These are phyloP conservation scores for Trichoderma cornu-damae DNA, from an alignment of 2,329 filamentous ascomycete species.

Conservation along the genomic window DNA sequence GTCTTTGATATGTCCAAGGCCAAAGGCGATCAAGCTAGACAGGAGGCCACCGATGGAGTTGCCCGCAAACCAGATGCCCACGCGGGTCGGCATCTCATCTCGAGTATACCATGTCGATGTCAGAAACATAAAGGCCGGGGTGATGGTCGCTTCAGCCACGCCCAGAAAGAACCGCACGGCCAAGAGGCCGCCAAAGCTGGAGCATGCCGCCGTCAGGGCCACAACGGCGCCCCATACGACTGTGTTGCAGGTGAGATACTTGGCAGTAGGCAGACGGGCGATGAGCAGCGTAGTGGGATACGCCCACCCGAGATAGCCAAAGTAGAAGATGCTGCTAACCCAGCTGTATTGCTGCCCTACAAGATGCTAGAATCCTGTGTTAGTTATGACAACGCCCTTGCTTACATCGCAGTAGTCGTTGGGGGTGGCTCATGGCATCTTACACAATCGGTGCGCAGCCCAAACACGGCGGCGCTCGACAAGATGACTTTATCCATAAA, in stretches of 20 bases:
- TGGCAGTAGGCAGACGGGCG: constrained; percentile 42
- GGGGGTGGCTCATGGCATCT: not conserved
- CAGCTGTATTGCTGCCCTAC: constrained; percentile 55
- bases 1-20: constrained; percentile 48
- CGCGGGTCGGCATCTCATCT: constrained; percentile 44
- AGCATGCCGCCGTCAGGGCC: constrained; percentile 39
- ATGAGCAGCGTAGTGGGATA: constrained; percentile 46
- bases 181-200: constrained; percentile 43
- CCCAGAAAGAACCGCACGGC: constrained; percentile 50
- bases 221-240: constrained; percentile 46
- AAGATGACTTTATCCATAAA: constrained; percentile 58
- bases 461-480: constrained; percentile 52
- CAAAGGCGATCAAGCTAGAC: constrained; percentile 50
- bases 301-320: constrained; percentile 45
- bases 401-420: not conserved
- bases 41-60: constrained; percentile 46
- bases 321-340: constrained; percentile 46
- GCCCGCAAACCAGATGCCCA: constrained; percentile 52
- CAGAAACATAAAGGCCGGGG: constrained; percentile 49
- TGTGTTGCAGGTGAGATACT: constrained; percentile 42
- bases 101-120: constrained; percentile 48
- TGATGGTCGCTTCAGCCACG: constrained; percentile 49
- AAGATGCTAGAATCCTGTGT: constrained; percentile 23
- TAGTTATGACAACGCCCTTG: not conserved
- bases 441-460: constrained; percentile 43